phyloP scores from a whole-genome alignment of 768 basidiomycete species.

The Lactarius trivialis region DNA sequence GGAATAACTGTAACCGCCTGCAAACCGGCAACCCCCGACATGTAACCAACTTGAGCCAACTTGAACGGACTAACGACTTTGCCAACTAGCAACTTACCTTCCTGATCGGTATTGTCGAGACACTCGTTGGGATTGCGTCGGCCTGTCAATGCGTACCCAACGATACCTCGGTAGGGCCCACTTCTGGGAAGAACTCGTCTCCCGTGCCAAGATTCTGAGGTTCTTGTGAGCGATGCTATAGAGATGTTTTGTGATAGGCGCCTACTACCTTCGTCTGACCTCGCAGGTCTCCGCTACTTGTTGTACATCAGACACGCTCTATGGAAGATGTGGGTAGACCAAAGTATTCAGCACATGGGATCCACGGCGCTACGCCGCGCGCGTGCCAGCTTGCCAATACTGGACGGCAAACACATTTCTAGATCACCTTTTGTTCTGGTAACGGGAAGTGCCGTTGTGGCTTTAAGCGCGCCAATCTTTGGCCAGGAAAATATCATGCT shows the following conservation, averaged over 20 bases:
- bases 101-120: background rate
- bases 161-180: background rate
- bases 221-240: too few relatives aligned
- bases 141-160: background rate
- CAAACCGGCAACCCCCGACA: background rate
- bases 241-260: background rate
- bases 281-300: background rate
- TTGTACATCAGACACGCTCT: background rate
- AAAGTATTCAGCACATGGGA: background rate
- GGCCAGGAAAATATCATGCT: background rate
- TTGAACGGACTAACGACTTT: too few relatives aligned
- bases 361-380: background rate
- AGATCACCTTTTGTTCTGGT: background rate
- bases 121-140: background rate
- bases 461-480: background rate
- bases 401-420: background rate
- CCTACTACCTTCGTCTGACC: background rate
- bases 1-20: too few relatives aligned
- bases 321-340: background rate
- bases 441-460: background rate
- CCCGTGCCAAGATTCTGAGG: background rate
- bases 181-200: background rate
- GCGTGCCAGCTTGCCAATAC: background rate
- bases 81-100: background rate
- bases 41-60: too few relatives aligned